Conservation (phyloP, 148 eudicot species). For the Camellia japonica region DNA sequence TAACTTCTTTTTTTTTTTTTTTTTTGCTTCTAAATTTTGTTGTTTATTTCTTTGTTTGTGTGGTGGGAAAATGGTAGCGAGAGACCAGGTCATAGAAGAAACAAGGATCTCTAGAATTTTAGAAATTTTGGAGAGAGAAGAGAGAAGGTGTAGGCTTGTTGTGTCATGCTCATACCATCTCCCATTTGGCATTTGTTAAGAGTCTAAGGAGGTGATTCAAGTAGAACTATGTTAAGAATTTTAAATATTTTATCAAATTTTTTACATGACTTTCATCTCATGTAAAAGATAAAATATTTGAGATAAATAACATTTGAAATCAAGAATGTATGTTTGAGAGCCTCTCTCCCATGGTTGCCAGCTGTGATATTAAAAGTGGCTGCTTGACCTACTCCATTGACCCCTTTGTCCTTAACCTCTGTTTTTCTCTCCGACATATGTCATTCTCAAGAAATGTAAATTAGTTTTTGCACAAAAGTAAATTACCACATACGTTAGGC, state of each 20-base stretch:
- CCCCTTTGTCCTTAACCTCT: neutral
- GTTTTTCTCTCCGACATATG: neutral
- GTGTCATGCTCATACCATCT: neutral
- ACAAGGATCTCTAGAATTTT: conserved; percentile 52
- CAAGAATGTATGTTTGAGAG: neutral
- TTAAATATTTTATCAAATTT: too few species aligned
- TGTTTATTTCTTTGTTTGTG: conserved; percentile 22
- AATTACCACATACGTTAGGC: too few species aligned
- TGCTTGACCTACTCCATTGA: neutral
- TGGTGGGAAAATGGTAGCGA: conserved; percentile 32
- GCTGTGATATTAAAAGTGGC: neutral
- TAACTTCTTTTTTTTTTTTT: neutral
- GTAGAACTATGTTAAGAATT: too few species aligned
- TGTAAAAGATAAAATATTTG: too few species aligned
- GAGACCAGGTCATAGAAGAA: conserved; percentile 41
- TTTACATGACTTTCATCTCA: too few species aligned
- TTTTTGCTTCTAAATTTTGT: neutral
- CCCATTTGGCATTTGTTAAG: neutral
- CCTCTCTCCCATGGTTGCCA: conserved; percentile 14
- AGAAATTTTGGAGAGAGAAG: conserved; percentile 9
- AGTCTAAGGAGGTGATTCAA: neutral
- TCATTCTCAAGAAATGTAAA: too few species aligned
- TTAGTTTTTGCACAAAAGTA: too few species aligned
- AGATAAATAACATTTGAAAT: too few species aligned
- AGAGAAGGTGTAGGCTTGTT: neutral